Base-by-base conservation (phyloP, 2,329 filamentous ascomycete genomes). In the Plectosphaerella cucumerina region DNA sequence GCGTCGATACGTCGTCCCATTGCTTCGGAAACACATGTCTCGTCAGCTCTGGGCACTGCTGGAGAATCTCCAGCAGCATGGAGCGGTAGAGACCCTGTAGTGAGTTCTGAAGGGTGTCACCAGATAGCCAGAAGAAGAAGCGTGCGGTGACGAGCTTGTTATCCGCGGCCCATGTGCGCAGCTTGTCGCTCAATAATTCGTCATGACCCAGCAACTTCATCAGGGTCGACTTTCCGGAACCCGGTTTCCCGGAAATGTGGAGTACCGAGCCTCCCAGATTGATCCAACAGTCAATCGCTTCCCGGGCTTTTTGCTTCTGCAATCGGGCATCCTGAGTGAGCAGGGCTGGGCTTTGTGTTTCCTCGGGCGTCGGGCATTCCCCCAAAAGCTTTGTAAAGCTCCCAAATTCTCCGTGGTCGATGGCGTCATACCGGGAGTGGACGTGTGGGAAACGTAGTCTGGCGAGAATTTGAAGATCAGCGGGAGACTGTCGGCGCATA, bases 1-100 rank as follows among this genome's bases (percentile, higher is more conserved):
- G n/a, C n/a, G n/a, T n/a, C 26, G 26, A 31, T 8, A 31, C 12
- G 8, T 31, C 6, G 8, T 11, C 12, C 26, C 26, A 31, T 11
- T 31, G 26, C 26, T 31, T 31, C 26, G 26, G 26, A 31, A 31
- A 8, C 8, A 31, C 26, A 8, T 10, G 6, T 9, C 12, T 31
- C 6, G 26, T 31, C 26, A 31, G 26, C 6, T 31, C 26, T 8
- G 12, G 35, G 35, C 35, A 39, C 35, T 56, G 54, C 5, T 49
- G 50, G 5, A 61, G 44, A 1, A 54, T 51, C 2, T 58, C 50
- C 23, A 54, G 60, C 2, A 61, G 50, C 0, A 59, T 50, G 2
- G 58, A 56, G 11, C 54, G 53, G 8, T 58, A 51, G 12, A 61
- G 44, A 1, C 58, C 59, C 17, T 55, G 49, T 0, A 51, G 45